Percentiles rank a stretch among this genome's conserved stretches.
phyloP scores from a whole-genome alignment of 2,329 filamentous ascomycete species.

The Hirsutella thompsonii region DNA sequence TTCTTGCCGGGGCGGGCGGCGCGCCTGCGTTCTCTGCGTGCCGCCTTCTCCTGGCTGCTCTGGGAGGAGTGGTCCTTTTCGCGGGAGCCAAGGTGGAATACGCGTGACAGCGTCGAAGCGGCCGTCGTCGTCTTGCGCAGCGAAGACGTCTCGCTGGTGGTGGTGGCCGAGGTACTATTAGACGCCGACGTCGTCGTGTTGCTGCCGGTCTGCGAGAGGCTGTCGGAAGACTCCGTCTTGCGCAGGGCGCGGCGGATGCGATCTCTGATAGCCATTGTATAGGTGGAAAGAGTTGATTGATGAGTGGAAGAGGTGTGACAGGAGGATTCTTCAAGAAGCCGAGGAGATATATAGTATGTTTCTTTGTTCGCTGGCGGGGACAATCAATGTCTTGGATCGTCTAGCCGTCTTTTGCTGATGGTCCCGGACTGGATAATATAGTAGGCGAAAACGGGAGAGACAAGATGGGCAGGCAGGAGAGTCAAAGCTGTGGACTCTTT shows the following conservation, averaged over 20 bases:
- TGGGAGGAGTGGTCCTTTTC: constrained; percentile 8
- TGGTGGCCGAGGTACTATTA: constrained; percentile 9
- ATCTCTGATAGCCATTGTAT: constrained; percentile 27
- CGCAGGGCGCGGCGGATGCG: constrained; percentile 27
- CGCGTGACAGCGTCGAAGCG: constrained; percentile 16
- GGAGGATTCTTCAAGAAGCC: too few relatives aligned
- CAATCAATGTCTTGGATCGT: too few relatives aligned
- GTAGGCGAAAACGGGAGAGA: background rate
- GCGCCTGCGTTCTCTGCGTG: background rate
- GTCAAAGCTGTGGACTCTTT: too few relatives aligned
- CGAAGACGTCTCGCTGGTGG: constrained; percentile 17
- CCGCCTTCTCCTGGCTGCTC: constrained; percentile 1
- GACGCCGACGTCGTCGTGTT: constrained; percentile 16
- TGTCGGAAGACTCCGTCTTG: constrained; percentile 19
- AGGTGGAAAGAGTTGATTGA: background rate
- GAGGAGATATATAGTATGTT: too few relatives aligned
- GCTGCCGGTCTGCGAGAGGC: constrained; percentile 18
- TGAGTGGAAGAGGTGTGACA: too few relatives aligned
- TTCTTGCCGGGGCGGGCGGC: constrained; percentile 11
- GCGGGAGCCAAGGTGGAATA: constrained; percentile 17
- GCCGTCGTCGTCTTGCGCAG: constrained; percentile 14
- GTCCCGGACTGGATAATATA: too few relatives aligned
- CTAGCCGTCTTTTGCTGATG: too few relatives aligned
- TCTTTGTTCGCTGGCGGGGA: too few relatives aligned
- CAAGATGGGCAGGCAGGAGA: too few relatives aligned